phyloP scores from a whole-genome alignment of 371 early-diverging fungal genomes.

The Phascolomyces articulosus region DNA sequence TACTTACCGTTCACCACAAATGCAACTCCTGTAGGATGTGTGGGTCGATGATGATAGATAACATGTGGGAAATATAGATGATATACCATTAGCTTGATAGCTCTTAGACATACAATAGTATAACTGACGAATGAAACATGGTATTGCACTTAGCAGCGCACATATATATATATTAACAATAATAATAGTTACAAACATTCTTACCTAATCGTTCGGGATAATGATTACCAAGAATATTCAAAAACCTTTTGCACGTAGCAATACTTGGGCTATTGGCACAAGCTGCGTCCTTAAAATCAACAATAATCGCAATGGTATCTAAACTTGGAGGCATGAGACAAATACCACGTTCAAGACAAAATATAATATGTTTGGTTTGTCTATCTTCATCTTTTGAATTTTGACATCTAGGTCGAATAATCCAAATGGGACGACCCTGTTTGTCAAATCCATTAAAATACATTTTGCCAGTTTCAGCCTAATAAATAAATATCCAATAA shows the following conservation, averaged over 20 bases:
- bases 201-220: slow-evolving; percentile 84
- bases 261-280: slow-evolving; percentile 73
- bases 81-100: no score
- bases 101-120: not conserved
- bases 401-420: slow-evolving; percentile 74
- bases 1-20: slow-evolving; percentile 52
- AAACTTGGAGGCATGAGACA: slow-evolving; percentile 78
- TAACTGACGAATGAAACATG: no score
- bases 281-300: slow-evolving; percentile 79
- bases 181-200: slow-evolving; percentile 17
- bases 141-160: no score
- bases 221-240: slow-evolving; percentile 79
- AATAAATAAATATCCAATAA: no score
- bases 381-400: slow-evolving; percentile 78
- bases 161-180: slow-evolving; percentile 11
- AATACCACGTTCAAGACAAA: slow-evolving; percentile 76
- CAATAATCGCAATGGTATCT: slow-evolving; percentile 72
- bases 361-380: slow-evolving; percentile 81
- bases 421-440: slow-evolving; percentile 68
- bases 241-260: slow-evolving; percentile 74
- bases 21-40: no score
- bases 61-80: no score
- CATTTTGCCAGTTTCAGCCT: slow-evolving; percentile 82
- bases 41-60: no score
- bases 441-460: slow-evolving; percentile 78